Conservation (phyloP, 2,329 filamentous ascomycete species). For the Catunica adiposa region DNA sequence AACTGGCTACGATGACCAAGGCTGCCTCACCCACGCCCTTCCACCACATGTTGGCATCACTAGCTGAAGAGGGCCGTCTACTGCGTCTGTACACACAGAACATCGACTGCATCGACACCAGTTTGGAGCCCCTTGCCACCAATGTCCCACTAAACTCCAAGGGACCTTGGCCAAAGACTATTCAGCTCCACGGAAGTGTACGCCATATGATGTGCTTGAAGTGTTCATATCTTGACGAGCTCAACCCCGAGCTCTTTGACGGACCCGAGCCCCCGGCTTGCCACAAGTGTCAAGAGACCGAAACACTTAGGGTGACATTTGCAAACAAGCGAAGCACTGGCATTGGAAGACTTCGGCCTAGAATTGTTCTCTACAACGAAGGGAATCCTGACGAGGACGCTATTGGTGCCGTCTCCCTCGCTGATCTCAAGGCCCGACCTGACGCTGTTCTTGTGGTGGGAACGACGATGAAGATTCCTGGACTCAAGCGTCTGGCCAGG, state of each 20-base stretch:
- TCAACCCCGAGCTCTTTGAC: constrained; percentile 65
- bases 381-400: constrained; percentile 92
- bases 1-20: constrained; percentile 63
- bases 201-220: constrained; percentile 96
- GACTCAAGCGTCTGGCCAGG: constrained; percentile 73
- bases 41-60: constrained; percentile 80
- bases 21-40: constrained; percentile 71
- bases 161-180: constrained; percentile 80
- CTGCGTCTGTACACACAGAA: constrained; percentile 92
- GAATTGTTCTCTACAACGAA: constrained; percentile 96
- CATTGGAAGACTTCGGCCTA: constrained; percentile 71
- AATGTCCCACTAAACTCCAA: constrained; percentile 65
- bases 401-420: constrained; percentile 76
- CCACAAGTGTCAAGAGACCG: constrained; percentile 53
- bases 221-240: constrained; percentile 59
- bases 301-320: constrained; percentile 55
- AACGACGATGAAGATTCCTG: constrained; percentile 88
- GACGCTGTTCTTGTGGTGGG: constrained; percentile 91
- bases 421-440: constrained; percentile 70
- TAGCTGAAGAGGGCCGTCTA: constrained; percentile 73
- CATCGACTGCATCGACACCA: constrained; percentile 85
- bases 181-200: constrained; percentile 85
- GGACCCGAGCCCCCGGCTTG: constrained; percentile 74
- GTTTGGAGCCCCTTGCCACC: constrained; percentile 63
- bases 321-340: constrained; percentile 86